phyloP scores from a whole-genome alignment of 1,139 yeast species.

The Meyerozyma guilliermondii region DNA sequence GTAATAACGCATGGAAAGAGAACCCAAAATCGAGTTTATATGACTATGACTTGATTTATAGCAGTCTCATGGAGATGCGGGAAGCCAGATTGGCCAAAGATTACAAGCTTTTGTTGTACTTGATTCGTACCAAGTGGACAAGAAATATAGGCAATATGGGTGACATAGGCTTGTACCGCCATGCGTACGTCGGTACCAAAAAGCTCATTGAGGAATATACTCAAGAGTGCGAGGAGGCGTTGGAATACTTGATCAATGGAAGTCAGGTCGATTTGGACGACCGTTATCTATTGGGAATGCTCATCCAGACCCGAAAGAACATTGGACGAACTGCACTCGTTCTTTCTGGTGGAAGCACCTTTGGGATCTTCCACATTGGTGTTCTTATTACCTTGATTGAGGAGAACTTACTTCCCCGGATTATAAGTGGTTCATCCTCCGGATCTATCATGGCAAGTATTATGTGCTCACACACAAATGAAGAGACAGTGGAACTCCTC shows the following conservation, averaged over 20 bases:
- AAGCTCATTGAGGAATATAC: slow-evolving; percentile 75
- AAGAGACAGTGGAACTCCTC: slow-evolving; percentile 59
- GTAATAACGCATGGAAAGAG: slow-evolving; percentile 68
- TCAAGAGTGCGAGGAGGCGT: slow-evolving; percentile 63
- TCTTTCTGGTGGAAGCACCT: slow-evolving; percentile 91
- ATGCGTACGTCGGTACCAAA: slow-evolving; percentile 85
- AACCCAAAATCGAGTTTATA: slow-evolving; percentile 58
- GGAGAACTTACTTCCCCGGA: slow-evolving; percentile 72
- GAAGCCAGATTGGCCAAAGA: slow-evolving; percentile 56
- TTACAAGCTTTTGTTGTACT: slow-evolving; percentile 56
- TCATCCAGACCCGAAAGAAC: slow-evolving; percentile 83
- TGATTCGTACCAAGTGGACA: slow-evolving; percentile 79
- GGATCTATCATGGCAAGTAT: slow-evolving; percentile 94
- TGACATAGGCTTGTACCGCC: slow-evolving; percentile 68
- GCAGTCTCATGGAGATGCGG: slow-evolving; percentile 53
- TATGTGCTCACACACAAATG: slow-evolving; percentile 73
- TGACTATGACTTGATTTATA: slow-evolving; percentile 60
- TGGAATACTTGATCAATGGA: slow-evolving; percentile 44
- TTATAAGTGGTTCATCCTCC: slow-evolving; percentile 93
- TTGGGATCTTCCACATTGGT: slow-evolving; percentile 91
- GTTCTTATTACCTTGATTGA: slow-evolving; percentile 77
- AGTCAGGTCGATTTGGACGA: slow-evolving; percentile 56
- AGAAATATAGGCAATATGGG: slow-evolving; percentile 89
- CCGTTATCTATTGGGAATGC: slow-evolving; percentile 64
- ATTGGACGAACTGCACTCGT: slow-evolving; percentile 93